phyloP scores from a whole-genome alignment of 2,329 filamentous ascomycete species.

The Ophiostoma fasciatum region DNA sequence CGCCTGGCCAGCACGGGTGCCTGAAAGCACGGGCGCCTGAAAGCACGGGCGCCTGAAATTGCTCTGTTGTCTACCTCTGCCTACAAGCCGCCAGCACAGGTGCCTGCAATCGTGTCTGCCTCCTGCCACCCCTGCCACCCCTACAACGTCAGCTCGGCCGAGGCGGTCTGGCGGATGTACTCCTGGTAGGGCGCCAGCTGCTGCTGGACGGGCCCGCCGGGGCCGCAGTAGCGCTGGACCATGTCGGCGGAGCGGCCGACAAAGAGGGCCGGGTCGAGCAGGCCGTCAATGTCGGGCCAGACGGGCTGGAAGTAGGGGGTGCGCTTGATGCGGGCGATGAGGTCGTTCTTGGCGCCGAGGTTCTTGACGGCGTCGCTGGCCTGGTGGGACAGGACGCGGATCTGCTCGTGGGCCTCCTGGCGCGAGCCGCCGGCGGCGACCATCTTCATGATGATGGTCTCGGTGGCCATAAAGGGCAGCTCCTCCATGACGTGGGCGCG shows the following conservation, averaged over 20 bases:
- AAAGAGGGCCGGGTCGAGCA: constrained; percentile 13
- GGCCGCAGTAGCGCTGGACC: constrained; percentile 21
- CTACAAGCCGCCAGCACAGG: too few species aligned
- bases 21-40: too few species aligned
- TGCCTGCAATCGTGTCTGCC: too few species aligned
- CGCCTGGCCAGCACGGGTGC: constrained; percentile 23
- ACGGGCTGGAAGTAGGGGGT: constrained; percentile 64
- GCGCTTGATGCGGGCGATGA: constrained; percentile 61
- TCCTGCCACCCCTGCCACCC: too few species aligned
- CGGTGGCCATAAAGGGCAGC: constrained; percentile 49
- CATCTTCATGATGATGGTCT: constrained; percentile 60
- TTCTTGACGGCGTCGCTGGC: constrained; percentile 39
- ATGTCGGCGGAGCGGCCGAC: constrained; percentile 29
- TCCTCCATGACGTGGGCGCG: constrained; percentile 53
- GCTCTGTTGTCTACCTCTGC: too few species aligned
- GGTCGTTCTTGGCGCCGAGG: constrained; percentile 58
- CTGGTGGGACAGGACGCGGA: constrained; percentile 68
- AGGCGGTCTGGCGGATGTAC: constrained; percentile 5
- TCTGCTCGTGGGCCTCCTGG: constrained; percentile 77
- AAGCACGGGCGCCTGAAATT: too few species aligned
- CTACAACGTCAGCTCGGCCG: constrained; percentile 7
- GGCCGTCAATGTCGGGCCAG: constrained; percentile 34
- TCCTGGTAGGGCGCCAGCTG: constrained; percentile 3
- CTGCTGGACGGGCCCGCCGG: constrained; percentile 4
- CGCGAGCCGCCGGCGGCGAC: constrained; percentile 54